Evolutionary conservation across 2,329 filamentous ascomycete species (phyloP).

Genomic region (Raffaelea albimanens): DNA sequence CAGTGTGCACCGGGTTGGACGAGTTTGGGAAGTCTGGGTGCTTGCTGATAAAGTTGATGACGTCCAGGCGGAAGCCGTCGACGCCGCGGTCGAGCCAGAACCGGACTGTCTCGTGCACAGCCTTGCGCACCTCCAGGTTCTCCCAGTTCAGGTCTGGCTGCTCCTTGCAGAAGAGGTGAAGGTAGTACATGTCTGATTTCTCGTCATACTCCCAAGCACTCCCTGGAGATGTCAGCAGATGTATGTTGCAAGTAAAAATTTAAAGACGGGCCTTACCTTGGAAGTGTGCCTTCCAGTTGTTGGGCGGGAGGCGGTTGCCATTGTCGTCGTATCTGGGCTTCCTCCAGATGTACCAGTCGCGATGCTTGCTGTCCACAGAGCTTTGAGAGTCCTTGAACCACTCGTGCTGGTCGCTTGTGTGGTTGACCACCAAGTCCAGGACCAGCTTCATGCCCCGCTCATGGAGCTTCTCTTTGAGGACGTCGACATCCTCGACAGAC

Average conservation of each 20-base stretch:
- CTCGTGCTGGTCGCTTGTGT: constrained; percentile 60
- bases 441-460: constrained; percentile 45
- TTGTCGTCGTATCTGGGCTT: constrained; percentile 33
- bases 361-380: constrained; percentile 50
- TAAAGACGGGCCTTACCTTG: background rate
- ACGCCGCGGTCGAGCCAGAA: constrained; percentile 72
- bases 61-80: constrained; percentile 63
- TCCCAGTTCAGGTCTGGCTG: constrained; percentile 76
- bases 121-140: constrained; percentile 54
- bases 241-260: background rate
- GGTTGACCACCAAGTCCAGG: constrained; percentile 68
- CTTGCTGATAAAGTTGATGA: constrained; percentile 65
- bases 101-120: constrained; percentile 62
- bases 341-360: constrained; percentile 39
- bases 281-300: constrained; percentile 49
- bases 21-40: constrained; percentile 45
- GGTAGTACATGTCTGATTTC: constrained; percentile 61
- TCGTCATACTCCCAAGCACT: constrained; percentile 64
- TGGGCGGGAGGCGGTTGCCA: constrained; percentile 57
- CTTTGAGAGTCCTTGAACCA: constrained; percentile 61
- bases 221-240: constrained; percentile 24
- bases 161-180: constrained; percentile 57
- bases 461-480: constrained; percentile 48
- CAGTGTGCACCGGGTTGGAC: constrained; percentile 18
- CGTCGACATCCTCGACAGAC: constrained; percentile 53